Evolutionary conservation across 169 alveolate species (phyloP).

Genomic region (Theileria annulata): DNA sequence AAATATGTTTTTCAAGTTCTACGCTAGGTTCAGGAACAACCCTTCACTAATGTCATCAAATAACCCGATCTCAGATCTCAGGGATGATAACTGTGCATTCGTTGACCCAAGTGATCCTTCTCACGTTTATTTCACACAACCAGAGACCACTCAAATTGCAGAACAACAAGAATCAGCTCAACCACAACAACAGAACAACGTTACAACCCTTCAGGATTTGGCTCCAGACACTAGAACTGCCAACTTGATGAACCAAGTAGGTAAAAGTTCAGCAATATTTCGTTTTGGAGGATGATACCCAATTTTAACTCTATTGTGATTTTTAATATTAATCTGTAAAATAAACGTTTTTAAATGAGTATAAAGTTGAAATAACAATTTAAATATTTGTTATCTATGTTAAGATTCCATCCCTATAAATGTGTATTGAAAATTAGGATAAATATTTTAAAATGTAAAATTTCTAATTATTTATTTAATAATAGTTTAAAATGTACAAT

Average conservation of each 20-base stretch:
- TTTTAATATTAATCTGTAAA: not conserved
- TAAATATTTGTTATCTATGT: not conserved
- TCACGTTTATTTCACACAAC: conserved; percentile 53
- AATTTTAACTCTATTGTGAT: too few species aligned
- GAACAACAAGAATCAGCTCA: too few species aligned
- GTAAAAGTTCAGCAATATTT: too few species aligned
- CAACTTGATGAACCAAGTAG: too few species aligned
- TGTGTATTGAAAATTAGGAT: not conserved
- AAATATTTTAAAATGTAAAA: not conserved
- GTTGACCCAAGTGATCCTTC: conserved; percentile 67
- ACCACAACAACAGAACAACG: too few species aligned
- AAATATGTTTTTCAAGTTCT: conserved; percentile 45
- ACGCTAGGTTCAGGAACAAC: conserved; percentile 59
- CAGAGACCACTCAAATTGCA: conserved; percentile 17
- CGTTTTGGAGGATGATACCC: too few species aligned
- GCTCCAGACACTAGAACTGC: too few species aligned
- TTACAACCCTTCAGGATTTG: too few species aligned
- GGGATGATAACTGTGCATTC: conserved; percentile 44
- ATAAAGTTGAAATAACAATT: not conserved
- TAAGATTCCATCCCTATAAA: not conserved
- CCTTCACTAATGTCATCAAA: conserved; percentile 17
- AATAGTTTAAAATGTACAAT: too few species aligned
- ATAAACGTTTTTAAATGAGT: not conserved
- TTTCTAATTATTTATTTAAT: not conserved
- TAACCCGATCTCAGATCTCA: conserved; percentile 35